A percentile compares a stretch with the other conserved stretches of the same genome.
Conservation (phyloP, 352 stramenopile genomes). For the Elongisporangium anandrum region DNA sequence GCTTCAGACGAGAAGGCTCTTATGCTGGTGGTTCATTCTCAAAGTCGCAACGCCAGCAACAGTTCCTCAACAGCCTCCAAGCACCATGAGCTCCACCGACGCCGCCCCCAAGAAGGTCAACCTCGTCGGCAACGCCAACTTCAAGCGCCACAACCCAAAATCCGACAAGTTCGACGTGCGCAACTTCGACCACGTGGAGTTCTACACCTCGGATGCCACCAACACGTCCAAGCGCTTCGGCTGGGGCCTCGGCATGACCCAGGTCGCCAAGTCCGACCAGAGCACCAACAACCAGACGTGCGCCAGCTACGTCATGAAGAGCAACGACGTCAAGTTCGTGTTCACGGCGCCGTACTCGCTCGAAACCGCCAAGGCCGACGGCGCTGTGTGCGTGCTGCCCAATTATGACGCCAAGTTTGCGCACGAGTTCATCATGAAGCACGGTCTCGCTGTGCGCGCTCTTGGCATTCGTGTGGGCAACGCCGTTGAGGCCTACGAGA, state of each 20-base stretch:
- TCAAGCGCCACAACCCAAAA: constrained; percentile 71
- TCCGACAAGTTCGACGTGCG: constrained; percentile 72
- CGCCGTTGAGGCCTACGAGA: constrained; percentile 71
- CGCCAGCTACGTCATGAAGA: constrained; percentile 85
- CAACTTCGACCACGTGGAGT: constrained; percentile 85
- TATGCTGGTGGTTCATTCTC: too few relatives aligned
- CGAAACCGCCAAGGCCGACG: constrained; percentile 52
- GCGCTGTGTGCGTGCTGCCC: constrained; percentile 44
- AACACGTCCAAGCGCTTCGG: constrained; percentile 75
- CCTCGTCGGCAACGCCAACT: constrained; percentile 75
- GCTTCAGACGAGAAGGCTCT: too few relatives aligned
- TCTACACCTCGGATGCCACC: constrained; percentile 78
- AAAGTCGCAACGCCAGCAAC: too few relatives aligned
- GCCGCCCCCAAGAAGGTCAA: constrained; percentile 37
- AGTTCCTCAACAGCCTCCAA: background rate
- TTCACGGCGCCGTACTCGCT: constrained; percentile 88
- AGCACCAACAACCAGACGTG: constrained; percentile 85
- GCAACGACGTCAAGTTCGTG: constrained; percentile 74
- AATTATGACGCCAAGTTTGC: constrained; percentile 54
- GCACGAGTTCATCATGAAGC: constrained; percentile 76
- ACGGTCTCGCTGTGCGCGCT: constrained; percentile 76
- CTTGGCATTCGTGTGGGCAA: constrained; percentile 82
- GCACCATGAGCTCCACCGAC: background rate
- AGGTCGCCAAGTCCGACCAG: constrained; percentile 81
- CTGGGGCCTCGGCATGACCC: constrained; percentile 80